Evolutionary conservation across 768 basidiomycete species (phyloP), one percentile per base, ranked within the genome.

Genomic region (Cystoderma amianthinum): DNA sequence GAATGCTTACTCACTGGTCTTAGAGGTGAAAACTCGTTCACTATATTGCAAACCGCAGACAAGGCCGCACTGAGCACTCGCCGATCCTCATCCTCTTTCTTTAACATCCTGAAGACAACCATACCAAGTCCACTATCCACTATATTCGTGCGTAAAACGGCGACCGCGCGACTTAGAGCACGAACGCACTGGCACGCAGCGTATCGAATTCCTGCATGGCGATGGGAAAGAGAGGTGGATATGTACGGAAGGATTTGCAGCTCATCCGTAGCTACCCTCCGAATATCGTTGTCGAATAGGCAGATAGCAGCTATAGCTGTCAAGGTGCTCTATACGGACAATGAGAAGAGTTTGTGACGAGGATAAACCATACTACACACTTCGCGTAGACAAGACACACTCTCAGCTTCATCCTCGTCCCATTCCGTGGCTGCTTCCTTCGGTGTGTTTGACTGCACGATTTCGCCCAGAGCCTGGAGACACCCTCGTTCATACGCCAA

Each of bases 171-270:
- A 30, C 80, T 80, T 28, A 98, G 67, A 0, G 86, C 85, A 12
- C 93, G 69, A 1, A 90, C 72, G 48, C 85, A 85, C 50, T 95
- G 93, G 52, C 89, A 92, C 0, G 88, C 86, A 0, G 88, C 89
- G 34, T 86, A 88, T 4, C 92, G 78, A 2, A 94, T 82, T 1
- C 86, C 88, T 12, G 80, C 67, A 42, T 82, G 74, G 0, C 67
- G 71, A 41, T 88, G 81, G 0, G 67, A 48, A 5, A 93, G 69
- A 10, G 74, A 74, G 2, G 58, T 52, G 11, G 56, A 47, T 21
- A 53, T 52, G 36, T 51, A 48, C 0, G 63, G 61, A 20, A 62
- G 60, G 36, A 90, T 61, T 2, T 64, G 65, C 9, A 74, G 67
- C 9, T 66, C 67, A 49, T 84, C 81, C 2, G 84, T 76, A 17